Percentiles rank a stretch among this genome's conserved stretches.
These are phyloP conservation scores for Pseudogymnoascus sp. DNA, from an alignment of 2,329 filamentous ascomycete species.

Conservation along the genomic window DNA sequence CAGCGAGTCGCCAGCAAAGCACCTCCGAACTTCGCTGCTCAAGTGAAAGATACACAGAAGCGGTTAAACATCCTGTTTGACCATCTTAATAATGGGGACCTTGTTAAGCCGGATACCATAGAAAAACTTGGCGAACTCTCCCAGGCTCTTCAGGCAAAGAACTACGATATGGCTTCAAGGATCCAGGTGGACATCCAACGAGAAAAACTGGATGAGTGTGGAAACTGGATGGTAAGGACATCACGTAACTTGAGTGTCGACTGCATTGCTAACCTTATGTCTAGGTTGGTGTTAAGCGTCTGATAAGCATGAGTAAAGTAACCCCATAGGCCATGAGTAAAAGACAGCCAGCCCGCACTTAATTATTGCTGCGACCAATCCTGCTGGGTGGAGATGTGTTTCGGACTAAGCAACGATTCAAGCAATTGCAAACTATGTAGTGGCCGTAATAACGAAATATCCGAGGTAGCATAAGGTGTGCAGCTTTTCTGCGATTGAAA, in stretches of 20 bases:
- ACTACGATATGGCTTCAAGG: constrained; percentile 58
- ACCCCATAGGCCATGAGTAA: constrained; percentile 38
- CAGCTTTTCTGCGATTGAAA: background rate
- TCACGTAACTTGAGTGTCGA: background rate
- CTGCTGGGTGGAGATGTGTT: background rate
- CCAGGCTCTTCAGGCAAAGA: constrained; percentile 55
- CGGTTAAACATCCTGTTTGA: constrained; percentile 90
- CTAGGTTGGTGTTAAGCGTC: constrained; percentile 65
- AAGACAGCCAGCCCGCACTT: background rate
- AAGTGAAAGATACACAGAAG: constrained; percentile 92
- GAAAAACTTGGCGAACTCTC: constrained; percentile 56
- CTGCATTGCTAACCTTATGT: constrained; percentile 31
- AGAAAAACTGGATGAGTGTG: constrained; percentile 71
- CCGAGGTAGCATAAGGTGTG: background rate
- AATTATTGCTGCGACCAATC: background rate
- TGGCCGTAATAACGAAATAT: background rate
- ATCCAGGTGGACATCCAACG: constrained; percentile 69
- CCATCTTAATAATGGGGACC: constrained; percentile 90
- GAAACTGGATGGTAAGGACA: constrained; percentile 74
- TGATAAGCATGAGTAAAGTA: constrained; percentile 72
- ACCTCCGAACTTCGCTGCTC: constrained; percentile 74
- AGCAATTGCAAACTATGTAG: background rate
- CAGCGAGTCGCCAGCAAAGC: constrained; percentile 79
- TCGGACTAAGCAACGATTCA: background rate
- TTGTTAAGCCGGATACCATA: constrained; percentile 73